phyloP scores from a whole-genome alignment of 2,329 filamentous ascomycete species.

The Nannizzia gypsea region DNA sequence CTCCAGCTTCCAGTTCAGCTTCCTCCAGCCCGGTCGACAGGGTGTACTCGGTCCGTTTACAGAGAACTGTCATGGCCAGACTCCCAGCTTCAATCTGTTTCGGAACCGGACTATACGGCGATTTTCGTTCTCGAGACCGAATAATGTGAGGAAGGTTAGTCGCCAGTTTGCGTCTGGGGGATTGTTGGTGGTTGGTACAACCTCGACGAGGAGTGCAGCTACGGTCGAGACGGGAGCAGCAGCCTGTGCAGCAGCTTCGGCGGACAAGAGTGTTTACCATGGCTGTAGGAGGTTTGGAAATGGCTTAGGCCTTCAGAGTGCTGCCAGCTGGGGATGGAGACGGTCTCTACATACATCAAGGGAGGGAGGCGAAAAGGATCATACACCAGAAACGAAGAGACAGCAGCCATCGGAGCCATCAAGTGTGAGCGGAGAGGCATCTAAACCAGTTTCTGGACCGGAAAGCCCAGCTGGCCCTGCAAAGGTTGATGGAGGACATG shows the following conservation, averaged over 20 bases:
- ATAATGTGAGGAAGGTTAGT: constrained; percentile 31
- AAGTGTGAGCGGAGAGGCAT: background rate
- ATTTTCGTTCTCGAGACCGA: constrained; percentile 17
- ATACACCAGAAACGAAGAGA: background rate
- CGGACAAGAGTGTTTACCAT: constrained; percentile 23
- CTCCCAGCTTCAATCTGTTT: background rate
- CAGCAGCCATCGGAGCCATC: background rate
- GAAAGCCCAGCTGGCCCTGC: background rate
- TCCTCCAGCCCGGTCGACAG: background rate
- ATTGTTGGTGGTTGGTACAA: constrained; percentile 39
- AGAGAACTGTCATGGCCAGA: background rate
- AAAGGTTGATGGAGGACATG: background rate
- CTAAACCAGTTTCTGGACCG: background rate
- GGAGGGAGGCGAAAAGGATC: background rate
- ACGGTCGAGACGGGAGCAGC: constrained; percentile 25
- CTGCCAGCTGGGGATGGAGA: constrained; percentile 19
- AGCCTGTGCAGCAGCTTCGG: constrained; percentile 19
- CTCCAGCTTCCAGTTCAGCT: constrained; percentile 9
- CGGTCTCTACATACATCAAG: constrained; percentile 24
- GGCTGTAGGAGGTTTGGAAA: constrained; percentile 14
- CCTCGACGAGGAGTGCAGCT: constrained; percentile 20
- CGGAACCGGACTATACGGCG: constrained; percentile 9
- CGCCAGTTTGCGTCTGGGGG: constrained; percentile 46
- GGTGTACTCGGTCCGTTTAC: background rate
- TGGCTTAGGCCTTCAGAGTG: constrained; percentile 13